phyloP scores from a whole-genome alignment of 768 basidiomycete genomes.

The Coprinopsis marcescibilis region DNA sequence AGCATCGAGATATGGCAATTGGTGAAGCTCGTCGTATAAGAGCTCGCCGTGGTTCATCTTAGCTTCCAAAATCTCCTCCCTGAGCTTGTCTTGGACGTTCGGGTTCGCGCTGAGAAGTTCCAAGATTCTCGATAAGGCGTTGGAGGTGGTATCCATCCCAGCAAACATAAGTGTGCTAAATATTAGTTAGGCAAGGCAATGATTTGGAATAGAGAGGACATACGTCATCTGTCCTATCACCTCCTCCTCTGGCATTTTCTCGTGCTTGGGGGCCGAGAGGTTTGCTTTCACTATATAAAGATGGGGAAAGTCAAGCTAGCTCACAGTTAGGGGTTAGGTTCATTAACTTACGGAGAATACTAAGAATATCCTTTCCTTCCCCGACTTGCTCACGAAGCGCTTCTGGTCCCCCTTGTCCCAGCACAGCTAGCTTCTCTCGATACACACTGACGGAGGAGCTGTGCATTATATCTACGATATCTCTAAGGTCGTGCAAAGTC shows the following conservation, averaged over 20 bases:
- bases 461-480: no score
- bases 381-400: no score
- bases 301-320: no score
- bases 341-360: no score
- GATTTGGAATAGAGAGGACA: conserved; percentile 6
- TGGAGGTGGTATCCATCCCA: conserved; percentile 21
- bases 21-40: conserved; percentile 31
- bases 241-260: conserved; percentile 30
- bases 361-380: no score
- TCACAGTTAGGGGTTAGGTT: no score
- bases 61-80: conserved; percentile 19
- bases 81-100: conserved; percentile 19
- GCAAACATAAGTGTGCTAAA: conserved; percentile 21
- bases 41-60: conserved; percentile 23
- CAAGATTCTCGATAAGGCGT: conserved; percentile 17
- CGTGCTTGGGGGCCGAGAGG: conserved; percentile 25
- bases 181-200: no score
- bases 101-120: conserved; percentile 15
- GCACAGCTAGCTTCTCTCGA: no score
- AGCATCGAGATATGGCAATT: conserved; percentile 31
- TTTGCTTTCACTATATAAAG: conserved; percentile 37
- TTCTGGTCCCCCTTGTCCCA: no score
- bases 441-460: no score
- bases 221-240: conserved; percentile 30
- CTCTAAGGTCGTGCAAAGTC: no score